These are phyloP conservation scores for Lojkania enalia DNA, from an alignment of 2,329 filamentous ascomycete genomes.

Conservation along the genomic window DNA sequence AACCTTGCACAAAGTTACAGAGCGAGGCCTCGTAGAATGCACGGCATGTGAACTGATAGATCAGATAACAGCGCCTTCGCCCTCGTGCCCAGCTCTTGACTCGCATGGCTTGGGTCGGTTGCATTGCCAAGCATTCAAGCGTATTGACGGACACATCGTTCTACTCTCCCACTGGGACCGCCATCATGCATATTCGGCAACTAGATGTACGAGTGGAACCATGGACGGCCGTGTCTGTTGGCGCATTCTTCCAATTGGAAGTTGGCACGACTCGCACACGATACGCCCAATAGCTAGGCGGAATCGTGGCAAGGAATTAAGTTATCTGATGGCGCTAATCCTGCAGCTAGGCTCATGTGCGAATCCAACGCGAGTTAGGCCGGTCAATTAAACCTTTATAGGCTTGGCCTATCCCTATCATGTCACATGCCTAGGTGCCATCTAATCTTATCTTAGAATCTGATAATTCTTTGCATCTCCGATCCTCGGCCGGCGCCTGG, in stretches of 20 bases:
- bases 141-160: constrained; percentile 14
- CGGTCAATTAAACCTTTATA: constrained; percentile 1
- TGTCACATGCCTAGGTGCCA: too few relatives aligned
- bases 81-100: background rate
- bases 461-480: constrained; percentile 33
- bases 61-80: background rate
- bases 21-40: background rate
- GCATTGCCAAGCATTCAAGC: constrained; percentile 20
- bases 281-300: constrained; percentile 2
- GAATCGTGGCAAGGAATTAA: constrained; percentile 10
- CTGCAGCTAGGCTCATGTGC: constrained; percentile 10
- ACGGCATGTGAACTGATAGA: background rate
- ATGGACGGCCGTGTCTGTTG: background rate
- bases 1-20: background rate
- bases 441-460: constrained; percentile 32
- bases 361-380: background rate
- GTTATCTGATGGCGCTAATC: constrained; percentile 35
- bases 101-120: background rate
- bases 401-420: constrained; percentile 9
- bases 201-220: background rate
- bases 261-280: background rate
- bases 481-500: constrained; percentile 22
- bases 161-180: background rate
- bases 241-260: constrained; percentile 16
- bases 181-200: background rate